Percentiles rank a stretch among this genome's conserved stretches.
These are phyloP conservation scores for Linnemannia exigua DNA, from an alignment of 192 early-diverging fungal genomes.

Conservation along the genomic window DNA sequence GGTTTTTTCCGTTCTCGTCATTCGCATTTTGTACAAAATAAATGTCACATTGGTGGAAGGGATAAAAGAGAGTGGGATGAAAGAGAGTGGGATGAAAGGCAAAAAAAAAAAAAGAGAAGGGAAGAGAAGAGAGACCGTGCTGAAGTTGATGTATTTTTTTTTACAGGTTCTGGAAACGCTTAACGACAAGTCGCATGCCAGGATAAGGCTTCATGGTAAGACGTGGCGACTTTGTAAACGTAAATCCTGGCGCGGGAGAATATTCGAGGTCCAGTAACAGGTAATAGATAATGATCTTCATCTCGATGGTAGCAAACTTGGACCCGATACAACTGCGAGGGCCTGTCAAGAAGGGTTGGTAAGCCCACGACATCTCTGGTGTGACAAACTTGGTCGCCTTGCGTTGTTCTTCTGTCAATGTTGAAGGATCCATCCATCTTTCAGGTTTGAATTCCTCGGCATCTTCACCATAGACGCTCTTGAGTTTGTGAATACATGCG, in stretches of 20 bases:
- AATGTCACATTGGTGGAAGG: too few species aligned
- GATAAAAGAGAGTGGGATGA: too few species aligned
- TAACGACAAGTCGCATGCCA: slow-evolving; percentile 55
- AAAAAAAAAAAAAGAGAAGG: background rate
- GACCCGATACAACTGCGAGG: slow-evolving; percentile 70
- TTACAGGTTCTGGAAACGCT: slow-evolving; percentile 13
- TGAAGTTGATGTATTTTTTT: too few species aligned
- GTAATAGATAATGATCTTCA: slow-evolving; percentile 66
- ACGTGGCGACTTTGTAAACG: slow-evolving; percentile 55
- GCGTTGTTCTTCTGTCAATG: background rate
- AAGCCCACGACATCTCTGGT: slow-evolving; percentile 41
- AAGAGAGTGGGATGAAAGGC: slow-evolving; percentile 13
- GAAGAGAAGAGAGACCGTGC: too few species aligned
- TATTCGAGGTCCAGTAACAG: slow-evolving; percentile 59
- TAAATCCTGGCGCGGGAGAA: slow-evolving; percentile 57
- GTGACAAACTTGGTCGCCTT: slow-evolving; percentile 30
- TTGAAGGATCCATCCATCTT: slow-evolving; percentile 62
- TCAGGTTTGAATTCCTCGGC: slow-evolving; percentile 67
- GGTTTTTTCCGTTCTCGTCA: too few species aligned
- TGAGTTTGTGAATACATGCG: slow-evolving; percentile 55
- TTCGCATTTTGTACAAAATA: too few species aligned
- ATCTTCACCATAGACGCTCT: slow-evolving; percentile 63
- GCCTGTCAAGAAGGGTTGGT: slow-evolving; percentile 65
- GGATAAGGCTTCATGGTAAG: slow-evolving; percentile 61
- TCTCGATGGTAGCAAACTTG: slow-evolving; percentile 68